Evolutionary conservation across 2,329 filamentous ascomycete species (phyloP).

Genomic region (Harringtonia lauricola): DNA sequence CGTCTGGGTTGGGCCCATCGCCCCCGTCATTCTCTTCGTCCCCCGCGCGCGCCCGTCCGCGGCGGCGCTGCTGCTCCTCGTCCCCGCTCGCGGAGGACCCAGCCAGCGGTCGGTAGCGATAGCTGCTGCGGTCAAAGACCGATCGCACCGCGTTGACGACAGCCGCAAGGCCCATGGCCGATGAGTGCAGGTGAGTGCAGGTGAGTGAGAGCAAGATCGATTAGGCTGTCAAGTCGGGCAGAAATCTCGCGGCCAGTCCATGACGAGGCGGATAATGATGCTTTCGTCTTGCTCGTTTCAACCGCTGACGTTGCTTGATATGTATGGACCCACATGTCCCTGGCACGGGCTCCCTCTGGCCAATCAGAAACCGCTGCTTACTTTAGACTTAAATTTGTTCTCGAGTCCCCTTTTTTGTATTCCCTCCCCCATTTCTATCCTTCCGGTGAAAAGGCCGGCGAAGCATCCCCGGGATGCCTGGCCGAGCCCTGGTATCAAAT

Average conservation of each 20-base stretch:
- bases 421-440: not conserved
- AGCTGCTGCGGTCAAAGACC: not conserved
- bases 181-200: not conserved
- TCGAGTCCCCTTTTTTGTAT: too few species aligned
- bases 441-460: not conserved
- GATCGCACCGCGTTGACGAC: constrained; percentile 5
- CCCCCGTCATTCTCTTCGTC: not conserved
- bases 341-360: too few species aligned
- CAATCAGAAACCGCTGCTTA: too few species aligned
- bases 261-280: too few species aligned
- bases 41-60: too few species aligned
- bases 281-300: too few species aligned
- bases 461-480: not conserved
- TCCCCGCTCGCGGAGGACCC: not conserved
- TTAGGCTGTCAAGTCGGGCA: too few species aligned
- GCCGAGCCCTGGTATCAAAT: not conserved
- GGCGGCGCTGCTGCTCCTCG: not conserved
- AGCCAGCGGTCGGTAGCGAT: constrained; percentile 1
- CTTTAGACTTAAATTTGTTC: too few species aligned
- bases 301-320: too few species aligned
- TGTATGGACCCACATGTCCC: too few species aligned
- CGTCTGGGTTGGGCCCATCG: not conserved
- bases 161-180: constrained; percentile 8
- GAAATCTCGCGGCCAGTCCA: too few species aligned
- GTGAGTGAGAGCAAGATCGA: not conserved